Evolutionary conservation across 1,139 yeast species (phyloP), one percentile per base, ranked within the genome.

Genomic region (Taphrina sp.): DNA sequence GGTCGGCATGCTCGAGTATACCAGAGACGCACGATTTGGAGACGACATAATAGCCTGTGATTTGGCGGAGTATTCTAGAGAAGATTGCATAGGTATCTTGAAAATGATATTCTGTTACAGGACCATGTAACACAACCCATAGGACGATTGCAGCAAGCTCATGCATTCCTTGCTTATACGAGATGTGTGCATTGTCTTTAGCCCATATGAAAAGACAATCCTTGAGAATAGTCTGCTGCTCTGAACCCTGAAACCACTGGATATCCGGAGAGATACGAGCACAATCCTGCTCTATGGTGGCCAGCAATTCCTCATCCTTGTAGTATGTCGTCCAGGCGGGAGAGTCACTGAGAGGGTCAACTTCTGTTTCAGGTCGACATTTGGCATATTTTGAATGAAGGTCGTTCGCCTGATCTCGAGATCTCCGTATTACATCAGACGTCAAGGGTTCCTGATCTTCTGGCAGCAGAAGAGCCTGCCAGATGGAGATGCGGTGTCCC

Each of bases 111-210:
- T 35, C 29, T 4, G 51, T 23, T 3, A 61, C 51, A 16, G 52
- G 41, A 4, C 26, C 53, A 23, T 45, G 56, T 46, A 58, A 42
- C 43, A 66, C 54, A 1, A 67, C 69, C 59, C 63, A 67, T 31
- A 67, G 56, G 10, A 80, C 69, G 33, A 80, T 71, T 1, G 82
- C 84, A 35, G 78, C 68, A 14, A 81, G 71, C 65, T 81, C 85
- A 64, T 81, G 85, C 68, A 80, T 73, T 4, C 85, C 85, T 64
- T 81, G 85, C 57, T 80, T 77, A 65, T 81, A 81, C 2, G 83
- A 81, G 29, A 80, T 69, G 17, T 64, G 67, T 3, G 70, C 68
- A 62, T 79, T 76, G 61, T 76, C 73, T 62, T 76, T 75, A 28
- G 80, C 70, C 76, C 82, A 81, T 5, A 77, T 70, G 61, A 72